Base-by-base conservation (phyloP, 441 rosid species). In the Jatropha multifida region DNA sequence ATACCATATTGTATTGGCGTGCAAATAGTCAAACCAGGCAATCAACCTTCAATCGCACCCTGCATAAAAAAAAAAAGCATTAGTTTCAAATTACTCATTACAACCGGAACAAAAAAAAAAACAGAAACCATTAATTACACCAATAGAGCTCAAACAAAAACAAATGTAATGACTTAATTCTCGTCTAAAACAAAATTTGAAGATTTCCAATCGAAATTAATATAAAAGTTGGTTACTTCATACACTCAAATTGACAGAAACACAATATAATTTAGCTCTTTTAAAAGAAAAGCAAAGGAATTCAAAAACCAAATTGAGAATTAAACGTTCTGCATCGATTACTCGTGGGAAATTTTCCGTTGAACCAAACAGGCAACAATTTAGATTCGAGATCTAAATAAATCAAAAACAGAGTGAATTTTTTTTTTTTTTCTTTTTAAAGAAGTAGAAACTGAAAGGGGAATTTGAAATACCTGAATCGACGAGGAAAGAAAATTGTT, bases 1-100 rank as follows among this genome's bases (percentile, higher is more conserved):
- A 7, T 65, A 74, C 77, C 77, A 74, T 74, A 14, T 41, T 65
- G 71, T 18, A 41, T 54, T 63, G 41, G 18, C 3, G 11, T 20
- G 12, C 0, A 41, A 55, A 72, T 44, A 59, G 41, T 23, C 9
- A 26, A 46, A 41, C 26, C 55, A 40, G 27, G 23, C 6, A 32
- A 26, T 26, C 71, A 15, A 55, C 42, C 60, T 23, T 40, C 49
- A 48, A 41, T 8, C 48, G 26, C 20, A 13, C 38, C 67, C 26
- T 40, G 48, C 5, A 56, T 20, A 56, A 12, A 42, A 8, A 18
- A 23, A 15, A 10, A 51, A 69, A 10, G 12, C 38, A 69, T 2
- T 27, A 17, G 27, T 41, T 68, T 49, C 26, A 68, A 9, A 68
- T 23, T 68, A 68, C 15, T 17, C 37, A 66, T 41, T 20, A 44